These are phyloP conservation scores for Trichophaea hybrida DNA, from an alignment of 2,329 filamentous ascomycete species.

Conservation along the genomic window DNA sequence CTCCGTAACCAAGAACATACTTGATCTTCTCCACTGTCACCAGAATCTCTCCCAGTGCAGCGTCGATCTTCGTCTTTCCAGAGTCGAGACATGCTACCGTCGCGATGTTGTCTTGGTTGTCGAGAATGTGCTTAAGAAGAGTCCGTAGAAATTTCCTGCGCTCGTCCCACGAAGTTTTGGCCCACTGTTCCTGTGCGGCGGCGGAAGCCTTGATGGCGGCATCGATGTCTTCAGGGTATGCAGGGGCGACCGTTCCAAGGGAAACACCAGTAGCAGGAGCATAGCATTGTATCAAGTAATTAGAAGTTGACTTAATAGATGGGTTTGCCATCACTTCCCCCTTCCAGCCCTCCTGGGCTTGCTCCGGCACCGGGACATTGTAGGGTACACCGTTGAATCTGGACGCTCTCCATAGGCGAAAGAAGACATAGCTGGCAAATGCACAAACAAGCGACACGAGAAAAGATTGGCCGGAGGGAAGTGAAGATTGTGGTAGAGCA, in stretches of 20 bases:
- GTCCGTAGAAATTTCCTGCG: slow-evolving; percentile 66
- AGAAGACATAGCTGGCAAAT: slow-evolving; percentile 7
- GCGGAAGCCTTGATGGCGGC: slow-evolving; percentile 58
- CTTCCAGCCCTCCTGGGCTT: slow-evolving; percentile 41
- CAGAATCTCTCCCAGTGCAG: slow-evolving; percentile 82
- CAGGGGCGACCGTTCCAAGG: slow-evolving; percentile 64
- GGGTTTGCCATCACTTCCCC: slow-evolving; percentile 45
- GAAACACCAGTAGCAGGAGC: slow-evolving; percentile 77
- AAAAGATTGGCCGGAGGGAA: slow-evolving; percentile 11
- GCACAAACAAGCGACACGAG: slow-evolving; percentile 5
- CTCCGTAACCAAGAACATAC: slow-evolving; percentile 87
- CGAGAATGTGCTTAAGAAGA: slow-evolving; percentile 63
- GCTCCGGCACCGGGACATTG: slow-evolving; percentile 46
- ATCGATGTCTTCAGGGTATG: slow-evolving; percentile 64
- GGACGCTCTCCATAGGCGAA: slow-evolving; percentile 9
- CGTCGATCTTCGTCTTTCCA: slow-evolving; percentile 92
- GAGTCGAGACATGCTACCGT: slow-evolving; percentile 77
- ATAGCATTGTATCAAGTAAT: slow-evolving; percentile 55
- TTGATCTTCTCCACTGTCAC: slow-evolving; percentile 86
- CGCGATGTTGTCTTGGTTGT: slow-evolving; percentile 79
- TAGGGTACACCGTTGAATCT: slow-evolving; percentile 42
- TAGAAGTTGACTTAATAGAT: slow-evolving; percentile 36
- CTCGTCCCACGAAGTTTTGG: slow-evolving; percentile 59
- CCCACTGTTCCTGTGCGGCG: slow-evolving; percentile 64
- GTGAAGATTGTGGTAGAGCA: background rate